Conservation (phyloP, 2,329 filamentous ascomycete genomes). For the Clarireedia monteithiana region DNA sequence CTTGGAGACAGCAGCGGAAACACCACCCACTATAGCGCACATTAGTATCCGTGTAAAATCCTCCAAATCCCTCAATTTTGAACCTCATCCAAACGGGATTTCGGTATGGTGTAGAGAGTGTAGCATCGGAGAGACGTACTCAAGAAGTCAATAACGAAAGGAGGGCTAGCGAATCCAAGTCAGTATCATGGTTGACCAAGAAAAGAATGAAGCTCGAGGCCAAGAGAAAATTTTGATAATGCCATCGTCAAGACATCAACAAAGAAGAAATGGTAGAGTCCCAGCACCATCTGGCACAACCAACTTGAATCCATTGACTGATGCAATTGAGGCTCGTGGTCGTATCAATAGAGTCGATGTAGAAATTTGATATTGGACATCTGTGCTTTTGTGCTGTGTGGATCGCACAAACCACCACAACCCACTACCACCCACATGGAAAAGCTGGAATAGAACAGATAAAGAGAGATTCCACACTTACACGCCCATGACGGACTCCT, state of each 20-base stretch:
- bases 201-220: slow-evolving; percentile 2
- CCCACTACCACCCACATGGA: slow-evolving; percentile 22
- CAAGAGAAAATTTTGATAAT: slow-evolving; percentile 14
- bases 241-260: slow-evolving; percentile 13
- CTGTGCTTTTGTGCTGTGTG: background rate
- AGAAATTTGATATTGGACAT: too few species aligned
- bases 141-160: slow-evolving; percentile 97
- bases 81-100: slow-evolving; percentile 9
- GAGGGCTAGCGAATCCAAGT: slow-evolving; percentile 42
- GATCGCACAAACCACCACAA: background rate
- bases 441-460: background rate
- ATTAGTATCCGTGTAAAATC: slow-evolving; percentile 16
- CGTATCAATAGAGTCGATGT: too few species aligned
- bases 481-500: slow-evolving; percentile 58
- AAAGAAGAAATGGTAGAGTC: background rate
- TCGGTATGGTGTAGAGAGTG: slow-evolving; percentile 10
- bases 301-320: too few species aligned
- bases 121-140: slow-evolving; percentile 58
- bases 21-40: slow-evolving; percentile 81
- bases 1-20: slow-evolving; percentile 99
- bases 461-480: slow-evolving; percentile 37
- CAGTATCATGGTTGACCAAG: slow-evolving; percentile 16
- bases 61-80: slow-evolving; percentile 5
- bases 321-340: too few species aligned
- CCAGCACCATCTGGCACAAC: background rate